A percentile compares a stretch with the other conserved stretches of the same genome.
Conservation (phyloP, 2,329 filamentous ascomycete genomes). For the Fusarium tanahbumbuense region DNA sequence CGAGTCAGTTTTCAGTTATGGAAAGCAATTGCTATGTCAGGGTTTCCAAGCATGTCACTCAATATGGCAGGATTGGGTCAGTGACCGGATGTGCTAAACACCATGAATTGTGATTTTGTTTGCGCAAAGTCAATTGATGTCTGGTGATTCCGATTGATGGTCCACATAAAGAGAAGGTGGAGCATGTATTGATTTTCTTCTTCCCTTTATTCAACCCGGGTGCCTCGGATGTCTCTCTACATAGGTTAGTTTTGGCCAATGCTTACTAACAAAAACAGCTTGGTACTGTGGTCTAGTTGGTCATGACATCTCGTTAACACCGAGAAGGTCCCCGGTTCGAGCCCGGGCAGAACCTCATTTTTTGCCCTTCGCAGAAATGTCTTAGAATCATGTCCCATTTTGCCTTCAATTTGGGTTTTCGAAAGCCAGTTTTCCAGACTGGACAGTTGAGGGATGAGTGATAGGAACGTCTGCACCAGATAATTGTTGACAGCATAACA, state of each 20-base stretch:
- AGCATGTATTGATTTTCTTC: too few species aligned
- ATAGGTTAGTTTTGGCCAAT: fast-evolving
- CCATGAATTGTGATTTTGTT: fast-evolving
- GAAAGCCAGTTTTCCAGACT: too few species aligned
- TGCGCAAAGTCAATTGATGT: too few species aligned
- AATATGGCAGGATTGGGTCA: fast-evolving
- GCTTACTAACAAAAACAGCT: background rate
- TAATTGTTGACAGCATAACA: too few species aligned
- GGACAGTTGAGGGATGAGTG: too few species aligned
- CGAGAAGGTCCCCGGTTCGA: background rate
- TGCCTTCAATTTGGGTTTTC: too few species aligned
- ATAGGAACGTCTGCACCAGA: too few species aligned
- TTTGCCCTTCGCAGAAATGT: background rate
- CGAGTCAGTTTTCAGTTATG: background rate
- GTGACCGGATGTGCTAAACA: background rate
- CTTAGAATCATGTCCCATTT: too few species aligned
- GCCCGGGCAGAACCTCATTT: background rate
- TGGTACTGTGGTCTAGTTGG: background rate
- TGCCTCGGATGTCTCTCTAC: too few species aligned
- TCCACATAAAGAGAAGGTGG: too few species aligned
- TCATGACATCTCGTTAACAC: background rate
- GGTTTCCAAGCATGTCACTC: background rate
- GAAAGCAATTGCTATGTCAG: background rate
- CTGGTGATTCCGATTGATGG: too few species aligned
- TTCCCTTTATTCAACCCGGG: too few species aligned